Evolutionary conservation across 805 yeast species (phyloP), one percentile per base, ranked within the genome.

Genomic region (Brettanomyces bruxellensis): DNA sequence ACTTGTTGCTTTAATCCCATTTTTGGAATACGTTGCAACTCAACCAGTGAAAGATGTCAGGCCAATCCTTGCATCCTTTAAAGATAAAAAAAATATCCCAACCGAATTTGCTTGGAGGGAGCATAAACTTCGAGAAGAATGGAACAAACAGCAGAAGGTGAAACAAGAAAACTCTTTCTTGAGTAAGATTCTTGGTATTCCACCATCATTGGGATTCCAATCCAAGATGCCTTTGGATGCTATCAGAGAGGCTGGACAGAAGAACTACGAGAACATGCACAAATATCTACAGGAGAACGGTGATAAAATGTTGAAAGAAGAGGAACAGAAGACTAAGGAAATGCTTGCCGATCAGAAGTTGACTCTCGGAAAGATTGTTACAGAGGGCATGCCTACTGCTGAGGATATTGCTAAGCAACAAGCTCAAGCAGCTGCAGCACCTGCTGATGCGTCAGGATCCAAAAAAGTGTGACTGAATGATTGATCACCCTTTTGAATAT

Each of bases 11-110:
- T 70, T 90, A 68, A 88, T 93, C 60, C 97, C 98, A 48, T 83
- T 93, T 70, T 78, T 93, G 55, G 99, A 93, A 70, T 93, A 86
- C 69, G 69, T 93, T 50, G 98, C 96, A 13, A 86, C 95, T 13
- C 95, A 88, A 66, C 68, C 64, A 32, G 72, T 86, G 56, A 78
- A 78, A 64, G 99, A 93, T 66, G 93, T 93, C 46, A 86, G 97
- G 69, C 95, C 95, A 32, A 78, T 89, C 34, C 71, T 95, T 55
- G 72, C 75, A 52, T 78, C 95, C 6, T 93, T 81, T 69, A 64
- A 73, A 34, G 86, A 81, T 60, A 80, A 80, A 61, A 64, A 71
- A 46, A 66, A 81, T 40, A 78, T 91, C 45, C 80, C 93, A 9
- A 80, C 75, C 45, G 98, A 90, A 64, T 93, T 86, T 61, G 76